Percentiles rank a stretch among this genome's conserved stretches.
These are phyloP conservation scores for Silene conica DNA, from an alignment of 148 eudicot genomes.

Conservation along the genomic window DNA sequence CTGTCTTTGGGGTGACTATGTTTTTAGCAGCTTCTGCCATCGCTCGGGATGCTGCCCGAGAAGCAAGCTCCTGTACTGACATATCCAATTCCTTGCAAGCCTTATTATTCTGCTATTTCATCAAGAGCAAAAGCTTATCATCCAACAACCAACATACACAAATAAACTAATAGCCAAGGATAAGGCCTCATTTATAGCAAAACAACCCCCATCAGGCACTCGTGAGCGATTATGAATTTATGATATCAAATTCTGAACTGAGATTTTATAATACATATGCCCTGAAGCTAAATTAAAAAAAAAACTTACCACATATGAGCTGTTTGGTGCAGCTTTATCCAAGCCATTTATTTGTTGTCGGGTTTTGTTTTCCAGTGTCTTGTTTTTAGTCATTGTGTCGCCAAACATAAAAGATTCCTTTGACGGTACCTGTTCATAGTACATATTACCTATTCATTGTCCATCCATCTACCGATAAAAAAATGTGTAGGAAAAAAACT, in stretches of 20 bases:
- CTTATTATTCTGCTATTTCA: conserved; percentile 32
- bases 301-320: conserved; percentile 28
- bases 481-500: background rate
- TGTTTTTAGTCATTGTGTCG: conserved; percentile 24
- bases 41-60: conserved; percentile 80
- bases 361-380: conserved; percentile 11
- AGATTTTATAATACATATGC: background rate
- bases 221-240: background rate
- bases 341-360: conserved; percentile 24
- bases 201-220: background rate
- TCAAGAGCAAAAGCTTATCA: background rate
- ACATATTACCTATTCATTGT: conserved; percentile 26
- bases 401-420: conserved; percentile 20
- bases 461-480: conserved; percentile 25
- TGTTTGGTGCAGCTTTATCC: conserved; percentile 20
- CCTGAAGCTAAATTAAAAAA: background rate
- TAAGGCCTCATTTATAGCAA: background rate
- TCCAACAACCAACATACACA: background rate
- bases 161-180: background rate
- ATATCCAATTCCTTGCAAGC: conserved; percentile 46
- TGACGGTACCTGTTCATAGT: background rate
- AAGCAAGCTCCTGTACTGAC: conserved; percentile 86
- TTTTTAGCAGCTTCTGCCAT: conserved; percentile 74
- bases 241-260: background rate
- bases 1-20: conserved; percentile 70